Conservation (phyloP, 805 yeast species). For the Monosporozyma servazzii region DNA sequence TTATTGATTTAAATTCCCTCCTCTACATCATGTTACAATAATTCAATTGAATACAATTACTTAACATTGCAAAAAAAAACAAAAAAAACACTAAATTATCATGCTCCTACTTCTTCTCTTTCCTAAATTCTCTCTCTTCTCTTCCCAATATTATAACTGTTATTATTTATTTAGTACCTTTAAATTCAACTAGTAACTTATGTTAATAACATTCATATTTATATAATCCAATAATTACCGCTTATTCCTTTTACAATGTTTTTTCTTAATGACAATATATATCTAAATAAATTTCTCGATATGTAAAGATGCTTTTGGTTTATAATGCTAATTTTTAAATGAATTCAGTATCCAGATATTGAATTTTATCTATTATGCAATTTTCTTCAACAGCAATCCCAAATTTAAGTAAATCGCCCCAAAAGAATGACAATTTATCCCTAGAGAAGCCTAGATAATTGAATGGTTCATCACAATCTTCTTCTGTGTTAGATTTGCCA, state of each 20-base stretch:
- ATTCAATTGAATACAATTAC: not conserved
- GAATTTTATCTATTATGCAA: conserved; percentile 43
- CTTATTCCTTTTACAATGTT: not conserved
- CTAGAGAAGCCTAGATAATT: conserved; percentile 64
- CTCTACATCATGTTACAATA: not conserved
- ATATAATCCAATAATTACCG: not conserved
- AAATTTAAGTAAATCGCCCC: conserved; percentile 61
- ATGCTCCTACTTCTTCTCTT: not conserved
- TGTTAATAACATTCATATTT: conserved; percentile 1
- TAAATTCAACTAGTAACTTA: not conserved
- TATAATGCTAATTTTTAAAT: not conserved
- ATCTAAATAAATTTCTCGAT: too few relatives aligned
- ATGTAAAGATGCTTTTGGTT: not conserved
- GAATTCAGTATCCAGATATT: conserved; percentile 31
- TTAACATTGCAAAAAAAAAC: too few relatives aligned
- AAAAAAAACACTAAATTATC: not conserved
- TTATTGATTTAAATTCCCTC: conserved; percentile 37
- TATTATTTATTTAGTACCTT: not conserved
- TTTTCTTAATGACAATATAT: not conserved
- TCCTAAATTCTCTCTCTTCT: not conserved
- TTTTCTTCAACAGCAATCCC: conserved; percentile 36
- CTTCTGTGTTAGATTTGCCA: conserved; percentile 10
- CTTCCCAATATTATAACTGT: not conserved
- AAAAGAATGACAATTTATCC: conserved; percentile 59
- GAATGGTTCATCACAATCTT: conserved; percentile 46